phyloP scores from a whole-genome alignment of 192 early-diverging fungal genomes.

The Rhizophagus sp. region DNA sequence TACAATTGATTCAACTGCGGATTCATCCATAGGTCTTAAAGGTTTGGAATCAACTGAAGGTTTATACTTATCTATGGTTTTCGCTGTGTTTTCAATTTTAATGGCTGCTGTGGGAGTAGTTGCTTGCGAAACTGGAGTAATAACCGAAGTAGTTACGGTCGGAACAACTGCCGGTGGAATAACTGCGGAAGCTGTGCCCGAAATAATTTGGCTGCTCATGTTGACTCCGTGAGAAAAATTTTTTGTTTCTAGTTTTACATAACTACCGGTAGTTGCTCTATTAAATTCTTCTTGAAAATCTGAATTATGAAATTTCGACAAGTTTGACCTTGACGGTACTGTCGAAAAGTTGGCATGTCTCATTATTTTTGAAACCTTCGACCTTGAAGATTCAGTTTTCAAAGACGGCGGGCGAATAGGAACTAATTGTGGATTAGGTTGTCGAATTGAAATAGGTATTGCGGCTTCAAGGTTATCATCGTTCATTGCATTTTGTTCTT shows the following conservation, averaged over 20 bases:
- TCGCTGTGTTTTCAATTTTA: background rate
- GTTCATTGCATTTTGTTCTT: background rate
- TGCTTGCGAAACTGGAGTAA: background rate
- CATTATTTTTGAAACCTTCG: background rate
- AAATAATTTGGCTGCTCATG: background rate
- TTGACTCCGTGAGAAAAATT: background rate
- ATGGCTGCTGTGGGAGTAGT: background rate
- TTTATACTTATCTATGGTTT: background rate
- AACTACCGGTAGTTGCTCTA: background rate
- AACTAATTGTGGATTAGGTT: background rate
- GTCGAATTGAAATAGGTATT: background rate
- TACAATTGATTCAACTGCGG: background rate
- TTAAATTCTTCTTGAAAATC: background rate
- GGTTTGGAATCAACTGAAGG: background rate
- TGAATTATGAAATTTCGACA: background rate
- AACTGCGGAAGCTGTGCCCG: background rate
- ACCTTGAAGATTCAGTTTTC: background rate
- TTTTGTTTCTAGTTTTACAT: background rate
- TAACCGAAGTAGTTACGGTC: background rate
- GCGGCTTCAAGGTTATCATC: background rate
- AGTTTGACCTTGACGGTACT: background rate
- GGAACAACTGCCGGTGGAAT: background rate
- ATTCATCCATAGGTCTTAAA: background rate
- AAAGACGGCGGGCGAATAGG: background rate
- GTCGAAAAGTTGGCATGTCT: background rate